Percentiles rank a stretch among this genome's conserved stretches.
Evolutionary conservation across 495 filamentous ascomycete species (phyloP).

Genomic region (Coniosporium apollinis): DNA sequence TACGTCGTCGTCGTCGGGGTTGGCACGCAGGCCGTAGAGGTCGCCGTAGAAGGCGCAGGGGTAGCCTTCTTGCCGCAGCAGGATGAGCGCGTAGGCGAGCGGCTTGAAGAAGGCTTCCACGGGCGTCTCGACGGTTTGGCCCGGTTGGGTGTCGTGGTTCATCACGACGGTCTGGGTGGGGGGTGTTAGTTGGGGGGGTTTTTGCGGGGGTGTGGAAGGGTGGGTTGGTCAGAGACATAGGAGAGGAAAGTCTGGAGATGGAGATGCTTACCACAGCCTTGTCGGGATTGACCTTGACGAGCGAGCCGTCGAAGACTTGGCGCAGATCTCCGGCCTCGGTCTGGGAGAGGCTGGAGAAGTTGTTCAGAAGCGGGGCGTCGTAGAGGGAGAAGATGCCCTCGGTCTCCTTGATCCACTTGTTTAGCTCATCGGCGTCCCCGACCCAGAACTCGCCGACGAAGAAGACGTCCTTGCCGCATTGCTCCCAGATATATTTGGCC

Average conservation of each 20-base stretch:
- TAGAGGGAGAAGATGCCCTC: conserved; percentile 43
- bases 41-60: conserved; percentile 65
- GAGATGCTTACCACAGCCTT: conserved; percentile 39
- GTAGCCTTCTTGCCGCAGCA: conserved; percentile 46
- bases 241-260: no score
- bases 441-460: conserved; percentile 64
- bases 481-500: conserved; percentile 33
- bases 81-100: conserved; percentile 34
- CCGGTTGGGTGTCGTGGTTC: conserved; percentile 27
- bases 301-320: conserved; percentile 39
- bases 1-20: conserved; percentile 6
- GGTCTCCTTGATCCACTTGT: conserved; percentile 42
- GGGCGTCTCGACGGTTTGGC: conserved; percentile 22
- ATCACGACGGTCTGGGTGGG: conserved; percentile 18
- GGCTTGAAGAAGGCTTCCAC: conserved; percentile 22
- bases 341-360: conserved; percentile 40
- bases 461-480: conserved; percentile 38
- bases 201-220: neutral
- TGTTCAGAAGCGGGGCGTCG: conserved; percentile 50
- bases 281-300: conserved; percentile 40
- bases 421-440: conserved; percentile 36
- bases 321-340: conserved; percentile 39
- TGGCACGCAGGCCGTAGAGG: conserved; percentile 47
- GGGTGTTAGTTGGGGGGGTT: neutral
- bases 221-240: neutral